phyloP scores from a whole-genome alignment of 345 rosid genomes.

The Salix suchowensis region DNA sequence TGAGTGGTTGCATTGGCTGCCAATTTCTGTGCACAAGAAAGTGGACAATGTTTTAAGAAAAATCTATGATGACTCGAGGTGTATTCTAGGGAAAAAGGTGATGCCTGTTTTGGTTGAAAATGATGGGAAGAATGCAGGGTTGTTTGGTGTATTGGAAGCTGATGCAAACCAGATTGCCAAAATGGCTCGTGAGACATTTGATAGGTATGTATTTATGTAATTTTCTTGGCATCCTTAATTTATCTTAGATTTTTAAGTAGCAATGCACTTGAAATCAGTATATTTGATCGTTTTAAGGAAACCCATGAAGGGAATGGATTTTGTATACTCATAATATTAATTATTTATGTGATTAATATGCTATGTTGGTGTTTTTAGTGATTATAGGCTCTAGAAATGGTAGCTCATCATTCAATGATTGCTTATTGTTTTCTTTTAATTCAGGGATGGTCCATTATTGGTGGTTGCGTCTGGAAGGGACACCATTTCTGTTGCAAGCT shows the following conservation, averaged over 20 bases:
- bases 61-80: background rate
- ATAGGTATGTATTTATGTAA: background rate
- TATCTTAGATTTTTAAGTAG: too few relatives aligned
- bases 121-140: constrained; percentile 6
- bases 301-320: too few relatives aligned
- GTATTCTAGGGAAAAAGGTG: background rate
- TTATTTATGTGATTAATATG: background rate
- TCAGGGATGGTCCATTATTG: constrained; percentile 29
- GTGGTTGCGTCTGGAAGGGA: constrained; percentile 30
- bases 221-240: background rate
- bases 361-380: background rate
- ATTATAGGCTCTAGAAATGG: background rate
- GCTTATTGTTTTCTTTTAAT: background rate
- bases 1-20: constrained; percentile 24
- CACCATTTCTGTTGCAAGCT: constrained; percentile 25
- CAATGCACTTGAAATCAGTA: too few relatives aligned
- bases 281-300: too few relatives aligned
- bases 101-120: background rate
- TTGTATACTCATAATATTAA: too few relatives aligned
- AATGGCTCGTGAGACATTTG: constrained; percentile 22
- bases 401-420: too few relatives aligned
- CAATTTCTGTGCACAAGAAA: constrained; percentile 14
- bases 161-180: constrained; percentile 26
- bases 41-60: background rate
- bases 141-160: constrained; percentile 16